phyloP scores from a whole-genome alignment of 2,329 filamentous ascomycete species.

The Neofusicoccum kwambonambiense region DNA sequence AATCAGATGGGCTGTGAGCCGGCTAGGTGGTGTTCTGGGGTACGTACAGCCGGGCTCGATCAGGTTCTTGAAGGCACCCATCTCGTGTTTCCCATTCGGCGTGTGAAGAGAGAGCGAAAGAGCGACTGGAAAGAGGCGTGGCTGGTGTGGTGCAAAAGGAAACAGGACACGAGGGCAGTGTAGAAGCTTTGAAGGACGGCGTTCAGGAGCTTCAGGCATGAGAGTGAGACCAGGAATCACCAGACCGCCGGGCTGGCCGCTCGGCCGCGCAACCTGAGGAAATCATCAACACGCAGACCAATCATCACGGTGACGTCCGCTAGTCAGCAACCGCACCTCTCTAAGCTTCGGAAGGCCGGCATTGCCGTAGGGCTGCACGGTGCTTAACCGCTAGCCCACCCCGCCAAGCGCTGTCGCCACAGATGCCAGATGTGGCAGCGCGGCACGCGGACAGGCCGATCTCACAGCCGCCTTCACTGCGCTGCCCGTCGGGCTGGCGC shows the following conservation, averaged over 20 bases:
- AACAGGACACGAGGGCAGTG: background rate
- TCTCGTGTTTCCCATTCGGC: background rate
- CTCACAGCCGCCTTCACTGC: too few relatives aligned
- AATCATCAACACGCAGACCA: too few relatives aligned
- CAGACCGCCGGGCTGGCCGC: background rate
- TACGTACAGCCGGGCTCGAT: conserved; percentile 17
- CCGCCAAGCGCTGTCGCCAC: background rate
- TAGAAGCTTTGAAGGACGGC: too few relatives aligned
- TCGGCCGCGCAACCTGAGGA: background rate
- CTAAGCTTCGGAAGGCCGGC: background rate
- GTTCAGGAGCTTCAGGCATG: too few relatives aligned
- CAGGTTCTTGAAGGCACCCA: conserved; percentile 17
- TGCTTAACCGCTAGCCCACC: background rate
- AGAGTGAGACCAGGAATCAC: background rate
- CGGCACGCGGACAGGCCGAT: too few relatives aligned
- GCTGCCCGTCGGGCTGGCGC: background rate
- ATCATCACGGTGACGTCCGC: background rate
- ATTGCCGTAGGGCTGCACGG: background rate
- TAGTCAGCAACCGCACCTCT: background rate
- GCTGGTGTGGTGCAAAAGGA: background rate
- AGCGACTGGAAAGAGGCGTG: background rate
- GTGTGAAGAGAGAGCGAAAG: background rate
- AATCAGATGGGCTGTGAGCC: background rate
- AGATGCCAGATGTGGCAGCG: too few relatives aligned
- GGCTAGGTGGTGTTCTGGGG: background rate